phyloP scores from a whole-genome alignment of 805 yeast species.

The Barnettozyma wickerhamii region DNA sequence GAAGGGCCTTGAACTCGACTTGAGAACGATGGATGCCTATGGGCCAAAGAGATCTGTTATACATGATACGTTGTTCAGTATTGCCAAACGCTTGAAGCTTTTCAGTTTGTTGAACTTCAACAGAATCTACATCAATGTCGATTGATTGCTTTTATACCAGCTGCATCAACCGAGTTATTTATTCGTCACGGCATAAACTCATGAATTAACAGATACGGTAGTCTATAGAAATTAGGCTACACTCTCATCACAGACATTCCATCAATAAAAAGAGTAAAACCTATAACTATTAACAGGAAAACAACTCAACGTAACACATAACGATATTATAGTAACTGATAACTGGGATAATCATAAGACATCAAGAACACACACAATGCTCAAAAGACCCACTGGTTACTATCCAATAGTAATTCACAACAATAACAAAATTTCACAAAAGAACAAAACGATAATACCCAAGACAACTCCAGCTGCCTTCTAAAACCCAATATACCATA shows the following conservation, averaged over 20 bases:
- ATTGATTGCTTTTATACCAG: slow-evolving; percentile 3
- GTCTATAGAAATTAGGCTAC: background rate
- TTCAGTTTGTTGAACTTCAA: slow-evolving; percentile 16
- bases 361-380: no score
- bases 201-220: no score
- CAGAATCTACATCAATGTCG: slow-evolving; percentile 19
- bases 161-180: background rate
- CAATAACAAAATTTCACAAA: background rate
- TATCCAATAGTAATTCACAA: no score
- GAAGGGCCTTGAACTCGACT: slow-evolving; percentile 18
- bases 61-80: slow-evolving; percentile 12
- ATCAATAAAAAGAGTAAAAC: background rate
- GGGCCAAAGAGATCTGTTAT: slow-evolving; percentile 4
- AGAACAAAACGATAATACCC: background rate
- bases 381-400: no score
- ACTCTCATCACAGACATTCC: background rate
- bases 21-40: slow-evolving; percentile 2
- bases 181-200: background rate
- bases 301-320: background rate
- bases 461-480: background rate
- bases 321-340: background rate
- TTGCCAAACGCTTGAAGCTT: slow-evolving; percentile 15
- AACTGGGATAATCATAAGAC: background rate
- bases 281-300: slow-evolving; percentile 1
- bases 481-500: background rate